phyloP scores from a whole-genome alignment of 176 grass and related monocot species.

The Oryza glaberrima region DNA sequence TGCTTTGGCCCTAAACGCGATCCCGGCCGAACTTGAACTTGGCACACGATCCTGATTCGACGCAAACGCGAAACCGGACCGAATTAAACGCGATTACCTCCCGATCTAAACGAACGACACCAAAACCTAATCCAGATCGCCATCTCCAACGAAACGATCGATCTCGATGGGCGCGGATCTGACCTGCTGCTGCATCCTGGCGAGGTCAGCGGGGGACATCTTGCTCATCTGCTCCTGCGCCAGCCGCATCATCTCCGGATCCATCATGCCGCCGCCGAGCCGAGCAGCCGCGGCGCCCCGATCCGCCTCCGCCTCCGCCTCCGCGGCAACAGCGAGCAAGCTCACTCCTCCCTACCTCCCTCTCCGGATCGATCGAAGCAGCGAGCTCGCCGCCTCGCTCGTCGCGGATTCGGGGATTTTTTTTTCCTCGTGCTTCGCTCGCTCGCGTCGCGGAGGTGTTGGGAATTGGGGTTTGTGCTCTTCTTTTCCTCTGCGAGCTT shows the following conservation, averaged over 20 bases:
- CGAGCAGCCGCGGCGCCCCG: background rate
- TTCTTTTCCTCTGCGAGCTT: background rate
- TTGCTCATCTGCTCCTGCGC: slow-evolving; percentile 99
- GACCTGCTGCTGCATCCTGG: slow-evolving; percentile 96
- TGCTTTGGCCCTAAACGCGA: background rate
- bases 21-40: background rate
- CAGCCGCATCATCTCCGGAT: slow-evolving; percentile 85
- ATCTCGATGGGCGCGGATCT: background rate
- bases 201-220: slow-evolving; percentile 83
- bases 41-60: background rate
- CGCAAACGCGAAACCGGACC: background rate
- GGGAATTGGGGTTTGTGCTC: background rate
- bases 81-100: background rate
- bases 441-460: background rate
- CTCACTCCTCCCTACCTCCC: background rate
- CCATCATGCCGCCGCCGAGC: slow-evolving; percentile 61
- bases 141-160: background rate
- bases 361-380: background rate
- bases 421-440: no score
- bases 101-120: slow-evolving; percentile 24
- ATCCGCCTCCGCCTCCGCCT: slow-evolving; percentile 8
- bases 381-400: background rate
- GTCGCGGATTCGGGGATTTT: background rate
- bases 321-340: background rate
- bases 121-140: no score